Percentiles rank a stretch among this genome's conserved stretches.
These are phyloP conservation scores for Aspergillus bombycis DNA, from an alignment of 2,329 filamentous ascomycete genomes.

Conservation along the genomic window DNA sequence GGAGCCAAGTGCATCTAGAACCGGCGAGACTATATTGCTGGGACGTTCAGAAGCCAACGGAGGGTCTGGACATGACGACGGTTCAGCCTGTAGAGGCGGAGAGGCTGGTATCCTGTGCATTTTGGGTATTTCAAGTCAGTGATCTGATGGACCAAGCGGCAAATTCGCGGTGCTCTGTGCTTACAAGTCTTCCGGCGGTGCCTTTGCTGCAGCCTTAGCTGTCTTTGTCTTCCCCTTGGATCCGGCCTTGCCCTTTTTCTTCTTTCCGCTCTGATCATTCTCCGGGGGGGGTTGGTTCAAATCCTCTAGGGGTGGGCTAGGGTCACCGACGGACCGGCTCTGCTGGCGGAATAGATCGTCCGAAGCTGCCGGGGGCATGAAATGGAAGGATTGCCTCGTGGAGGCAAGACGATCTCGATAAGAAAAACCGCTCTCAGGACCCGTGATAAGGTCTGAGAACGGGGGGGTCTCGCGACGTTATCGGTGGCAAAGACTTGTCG, in stretches of 20 bases:
- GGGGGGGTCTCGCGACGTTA: constrained; percentile 22
- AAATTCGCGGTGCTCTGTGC: constrained; percentile 18
- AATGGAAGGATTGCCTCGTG: constrained; percentile 38
- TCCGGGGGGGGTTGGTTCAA: constrained; percentile 31
- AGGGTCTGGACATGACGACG: constrained; percentile 35
- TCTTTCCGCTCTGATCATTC: constrained; percentile 38
- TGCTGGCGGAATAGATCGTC: constrained; percentile 43
- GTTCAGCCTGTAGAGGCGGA: constrained; percentile 31
- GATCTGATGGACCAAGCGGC: constrained; percentile 11
- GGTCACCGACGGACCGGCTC: constrained; percentile 39
- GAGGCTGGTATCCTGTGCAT: constrained; percentile 31
- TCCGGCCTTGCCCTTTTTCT: constrained; percentile 46
- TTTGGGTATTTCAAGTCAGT: not conserved
- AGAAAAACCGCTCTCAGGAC: constrained; percentile 35
- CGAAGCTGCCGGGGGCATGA: constrained; percentile 47
- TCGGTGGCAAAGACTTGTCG: constrained; percentile 12
- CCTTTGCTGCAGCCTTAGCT: constrained; percentile 35
- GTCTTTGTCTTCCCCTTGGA: constrained; percentile 40
- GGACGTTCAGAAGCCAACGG: constrained; percentile 26
- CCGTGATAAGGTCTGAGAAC: constrained; percentile 38
- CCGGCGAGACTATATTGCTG: constrained; percentile 38
- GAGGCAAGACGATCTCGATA: constrained; percentile 27
- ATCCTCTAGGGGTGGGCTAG: constrained; percentile 32
- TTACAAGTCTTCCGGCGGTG: constrained; percentile 41
- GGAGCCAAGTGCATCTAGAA: constrained; percentile 42